A percentile compares a stretch with the other conserved stretches of the same genome.
Conservation (phyloP, 495 filamentous ascomycete genomes). For the Penicillium mononematosum region DNA sequence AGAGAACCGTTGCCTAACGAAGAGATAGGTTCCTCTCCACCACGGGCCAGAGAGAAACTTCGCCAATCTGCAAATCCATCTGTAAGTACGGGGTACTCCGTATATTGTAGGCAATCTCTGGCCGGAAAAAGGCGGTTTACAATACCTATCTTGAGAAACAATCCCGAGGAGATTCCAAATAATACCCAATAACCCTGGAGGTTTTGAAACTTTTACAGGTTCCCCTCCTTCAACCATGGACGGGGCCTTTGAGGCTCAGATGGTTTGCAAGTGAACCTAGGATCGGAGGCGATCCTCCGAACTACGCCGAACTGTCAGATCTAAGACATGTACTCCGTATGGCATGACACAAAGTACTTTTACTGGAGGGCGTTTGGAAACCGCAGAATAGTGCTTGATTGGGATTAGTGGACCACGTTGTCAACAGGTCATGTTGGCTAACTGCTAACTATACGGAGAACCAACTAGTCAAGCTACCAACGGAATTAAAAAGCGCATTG, state of each 20-base stretch:
- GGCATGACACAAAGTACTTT: background rate
- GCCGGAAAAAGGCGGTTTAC: too few relatives aligned
- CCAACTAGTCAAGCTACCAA: background rate
- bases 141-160: too few relatives aligned
- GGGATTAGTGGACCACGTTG: background rate
- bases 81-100: background rate
- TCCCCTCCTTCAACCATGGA: background rate
- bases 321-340: background rate
- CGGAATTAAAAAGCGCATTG: background rate
- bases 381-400: background rate
- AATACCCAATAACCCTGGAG: background rate
- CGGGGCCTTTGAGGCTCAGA: constrained; percentile 1
- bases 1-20: background rate
- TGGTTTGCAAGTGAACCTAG: background rate
- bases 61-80: background rate
- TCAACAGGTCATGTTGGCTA: background rate
- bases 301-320: constrained; percentile 21
- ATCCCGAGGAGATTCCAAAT: background rate
- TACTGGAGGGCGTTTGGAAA: background rate
- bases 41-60: background rate
- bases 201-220: background rate
- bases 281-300: constrained; percentile 14
- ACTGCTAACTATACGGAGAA: background rate
- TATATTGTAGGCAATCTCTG: background rate
- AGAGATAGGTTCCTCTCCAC: background rate